Evolutionary conservation across 1,284 basidiomycete genomes (phyloP).

Genomic region (Hymenochaete sp.): DNA sequence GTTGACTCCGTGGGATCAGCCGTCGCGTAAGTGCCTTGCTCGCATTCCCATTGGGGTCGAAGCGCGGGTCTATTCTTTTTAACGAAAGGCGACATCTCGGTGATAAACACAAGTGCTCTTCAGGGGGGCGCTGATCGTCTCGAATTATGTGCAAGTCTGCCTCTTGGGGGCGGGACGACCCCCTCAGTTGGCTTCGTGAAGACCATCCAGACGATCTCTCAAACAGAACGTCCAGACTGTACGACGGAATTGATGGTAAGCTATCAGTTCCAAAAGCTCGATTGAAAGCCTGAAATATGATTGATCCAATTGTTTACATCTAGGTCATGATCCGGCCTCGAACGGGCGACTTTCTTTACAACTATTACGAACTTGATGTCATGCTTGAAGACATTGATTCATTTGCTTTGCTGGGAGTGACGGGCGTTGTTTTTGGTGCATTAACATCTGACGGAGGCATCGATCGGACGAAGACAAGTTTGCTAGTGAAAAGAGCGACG

Average conservation of each 20-base stretch:
- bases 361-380: conserved; percentile 50
- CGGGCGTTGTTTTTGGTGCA: conserved; percentile 65
- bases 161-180: conserved; percentile 68
- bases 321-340: conserved; percentile 76
- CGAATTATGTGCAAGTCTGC: conserved; percentile 70
- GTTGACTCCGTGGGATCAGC: conserved; percentile 74
- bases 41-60: not conserved
- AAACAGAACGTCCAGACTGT: conserved; percentile 33
- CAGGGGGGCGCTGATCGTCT: conserved; percentile 63
- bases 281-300: no score
- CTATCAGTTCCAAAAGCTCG: not conserved
- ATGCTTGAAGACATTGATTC: conserved; percentile 64
- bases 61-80: not conserved
- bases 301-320: conserved; percentile 11
- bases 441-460: conserved; percentile 52
- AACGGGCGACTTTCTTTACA: conserved; percentile 69
- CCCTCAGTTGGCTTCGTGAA: conserved; percentile 64
- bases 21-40: conserved; percentile 40
- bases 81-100: not conserved
- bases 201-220: no score
- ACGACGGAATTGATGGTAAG: conserved; percentile 64
- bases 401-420: conserved; percentile 48
- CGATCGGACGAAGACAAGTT: conserved; percentile 44
- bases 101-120: conserved; percentile 42
- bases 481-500: conserved; percentile 9